Evolutionary conservation across 2,329 filamentous ascomycete genomes (phyloP), one percentile per base, ranked within the genome.

Genomic region (Trichoderma oligosporum): DNA sequence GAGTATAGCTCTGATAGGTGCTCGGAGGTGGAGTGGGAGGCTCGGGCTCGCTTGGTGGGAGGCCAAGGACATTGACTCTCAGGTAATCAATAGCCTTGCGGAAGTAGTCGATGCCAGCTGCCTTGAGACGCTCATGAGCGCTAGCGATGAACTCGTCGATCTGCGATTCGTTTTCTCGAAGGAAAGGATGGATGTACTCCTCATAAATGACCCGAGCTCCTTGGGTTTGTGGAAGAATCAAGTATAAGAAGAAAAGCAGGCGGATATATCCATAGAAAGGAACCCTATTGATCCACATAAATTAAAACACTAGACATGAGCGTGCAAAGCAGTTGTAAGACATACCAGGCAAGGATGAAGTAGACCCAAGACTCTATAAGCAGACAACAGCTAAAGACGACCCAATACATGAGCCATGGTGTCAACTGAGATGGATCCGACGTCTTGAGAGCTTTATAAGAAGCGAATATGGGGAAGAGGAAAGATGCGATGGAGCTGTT

Each of bases 371-470:
- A 92, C 76, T 97, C 94, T 73, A 86, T 83, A 61, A 94, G 82
- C 57, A 92, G 80, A 66, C 86, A 84, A 71, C 89, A 87, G 60
- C 89, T 89, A 63, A 97, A 83, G 22, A 96, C 91, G 60, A 96
- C 91, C 88, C 93, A 99, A 82, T 97, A 99, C 88, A 97, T 97
- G 64, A 97, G 83, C 94, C 94, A 99, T 86, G 93, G 93, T 62
- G 90, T 90, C 60, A 97, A 82, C 70, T 95, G 86, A 35, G 90
- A 87, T 2, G 92, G 91, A 72, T 97, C 90, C 52, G 88, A 88
- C 14, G 91, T 92, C 76, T 94, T 93, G 69, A 99, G 87, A 47
- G 94, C 93, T 79, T 97, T 97, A 82, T 97, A 97, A 62, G 93
- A 96, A 64, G 93, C 92, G 76, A 96, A 97, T 62, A 97, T 85